These are phyloP conservation scores for Chrysanthemum seticuspe DNA, from an alignment of 129 eudicot species.

Conservation along the genomic window DNA sequence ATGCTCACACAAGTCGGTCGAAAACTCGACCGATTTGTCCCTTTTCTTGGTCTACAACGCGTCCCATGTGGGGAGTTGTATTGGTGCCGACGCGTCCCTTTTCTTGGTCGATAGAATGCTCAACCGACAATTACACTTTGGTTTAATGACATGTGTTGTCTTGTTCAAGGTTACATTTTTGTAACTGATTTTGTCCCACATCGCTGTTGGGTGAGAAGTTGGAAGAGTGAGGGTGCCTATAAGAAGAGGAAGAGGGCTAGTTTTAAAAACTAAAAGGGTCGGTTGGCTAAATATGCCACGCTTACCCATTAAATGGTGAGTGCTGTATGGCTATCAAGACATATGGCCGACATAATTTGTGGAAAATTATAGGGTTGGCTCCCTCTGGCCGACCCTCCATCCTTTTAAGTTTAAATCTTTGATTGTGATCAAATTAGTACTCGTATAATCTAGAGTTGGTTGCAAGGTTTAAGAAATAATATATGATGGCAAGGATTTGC, in stretches of 20 bases:
- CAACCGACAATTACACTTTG: too few relatives aligned
- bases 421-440: too few relatives aligned
- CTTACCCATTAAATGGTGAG: slow-evolving; percentile 50
- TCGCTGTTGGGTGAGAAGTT: background rate
- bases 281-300: slow-evolving; percentile 97
- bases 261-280: slow-evolving; percentile 56
- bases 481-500: too few relatives aligned
- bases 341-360: slow-evolving; percentile 95
- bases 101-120: too few relatives aligned
- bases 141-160: background rate
- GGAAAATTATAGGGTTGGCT: slow-evolving; percentile 26
- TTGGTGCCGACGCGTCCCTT: too few relatives aligned
- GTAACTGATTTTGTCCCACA: slow-evolving; percentile 42
- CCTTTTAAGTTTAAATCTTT: background rate
- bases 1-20: too few relatives aligned
- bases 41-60: too few relatives aligned
- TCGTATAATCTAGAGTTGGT: too few relatives aligned
- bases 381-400: slow-evolving; percentile 11
- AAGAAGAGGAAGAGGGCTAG: background rate
- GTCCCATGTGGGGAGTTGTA: too few relatives aligned
- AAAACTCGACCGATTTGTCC: too few relatives aligned
- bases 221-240: background rate
- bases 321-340: slow-evolving; percentile 98
- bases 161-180: background rate
- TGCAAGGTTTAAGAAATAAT: too few relatives aligned